phyloP scores from a whole-genome alignment of 371 early-diverging fungal species.

The Rozella allomycis region DNA sequence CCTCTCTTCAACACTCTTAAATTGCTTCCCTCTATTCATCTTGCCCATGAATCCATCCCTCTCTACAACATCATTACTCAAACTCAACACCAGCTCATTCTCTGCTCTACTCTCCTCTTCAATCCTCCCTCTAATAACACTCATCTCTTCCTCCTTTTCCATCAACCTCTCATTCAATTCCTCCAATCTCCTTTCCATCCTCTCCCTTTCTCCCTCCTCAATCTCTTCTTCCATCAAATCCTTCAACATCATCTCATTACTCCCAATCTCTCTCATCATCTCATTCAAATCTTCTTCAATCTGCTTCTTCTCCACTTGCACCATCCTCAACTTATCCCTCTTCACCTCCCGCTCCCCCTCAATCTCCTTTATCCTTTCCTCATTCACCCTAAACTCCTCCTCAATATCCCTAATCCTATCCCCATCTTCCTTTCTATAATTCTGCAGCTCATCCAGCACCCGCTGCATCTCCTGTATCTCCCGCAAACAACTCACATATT shows the following conservation, averaged over 20 bases:
- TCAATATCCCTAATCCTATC: constrained; percentile 8
- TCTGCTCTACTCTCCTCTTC: background rate
- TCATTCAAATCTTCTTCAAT: constrained; percentile 14
- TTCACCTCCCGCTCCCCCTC: constrained; percentile 11
- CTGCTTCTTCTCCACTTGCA: constrained; percentile 10
- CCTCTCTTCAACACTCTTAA: too few relatives aligned
- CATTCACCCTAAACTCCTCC: constrained; percentile 29
- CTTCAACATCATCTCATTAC: constrained; percentile 11
- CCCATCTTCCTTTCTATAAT: background rate
- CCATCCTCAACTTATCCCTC: constrained; percentile 7
- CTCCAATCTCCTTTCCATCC: constrained; percentile 13
- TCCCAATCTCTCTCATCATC: constrained; percentile 9
- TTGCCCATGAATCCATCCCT: too few relatives aligned
- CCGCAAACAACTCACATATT: constrained; percentile 71
- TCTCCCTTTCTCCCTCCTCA: constrained; percentile 6
- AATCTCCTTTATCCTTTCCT: constrained; percentile 17
- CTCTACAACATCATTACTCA: too few relatives aligned
- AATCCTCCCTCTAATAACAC: background rate
- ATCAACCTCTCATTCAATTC: constrained; percentile 18
- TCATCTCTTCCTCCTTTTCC: constrained; percentile 8
- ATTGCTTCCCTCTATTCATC: too few relatives aligned
- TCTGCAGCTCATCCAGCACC: constrained; percentile 34
- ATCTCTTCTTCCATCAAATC: constrained; percentile 19
- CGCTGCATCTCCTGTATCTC: constrained; percentile 59
- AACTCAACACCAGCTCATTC: background rate